Base-by-base conservation (phyloP, 495 filamentous ascomycete species). In the Penicillium salamii region DNA sequence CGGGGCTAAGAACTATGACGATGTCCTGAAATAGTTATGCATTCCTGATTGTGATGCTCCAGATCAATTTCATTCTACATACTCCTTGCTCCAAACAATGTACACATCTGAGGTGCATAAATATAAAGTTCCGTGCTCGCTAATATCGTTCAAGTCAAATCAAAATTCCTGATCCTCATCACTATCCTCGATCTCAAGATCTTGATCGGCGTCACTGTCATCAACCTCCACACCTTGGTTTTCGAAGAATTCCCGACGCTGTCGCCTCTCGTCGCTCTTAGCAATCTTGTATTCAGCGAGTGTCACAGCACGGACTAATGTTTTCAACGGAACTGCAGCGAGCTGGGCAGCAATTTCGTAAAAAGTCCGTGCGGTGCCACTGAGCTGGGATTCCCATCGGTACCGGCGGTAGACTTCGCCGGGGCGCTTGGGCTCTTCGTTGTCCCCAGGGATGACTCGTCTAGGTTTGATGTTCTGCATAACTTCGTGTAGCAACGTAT, bases 351-450 rank as follows among this genome's bases (percentile, higher is more conserved):
- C 80, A 28, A 74, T 61, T 43, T 77, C 65, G 52, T 81, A 83
- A 42, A 90, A 82, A 0, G 50, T 51, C 37, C 63, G 76, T 5
- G 82, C 84, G 0, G 62, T 53, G 11, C 77, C 70, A 4, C 78
- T 69, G 33, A 90, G 65, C 26, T 87, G 79, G 9, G 79, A 74
- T 52, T 72, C 70, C 18, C 56, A 73, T 34, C 79, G 70, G 67
- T 83, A 88, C 8, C 77, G 70, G 52, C 68, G 72, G 52, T 86
- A 88, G 29, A 69, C 65, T 15, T 74, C 73, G 36, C 83, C 83
- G 6, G 80, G 77, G 29, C 77, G 69, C 14, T 67, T 59, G 17
- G 63, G 51, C 29, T 61, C 49, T 50, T 61, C 43, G 17, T 72
- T 56, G 36, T 62, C 39, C 28, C 63, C 48, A 17, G 61, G 66